These are phyloP conservation scores for Aspergillus sp. DNA, from an alignment of 2,329 filamentous ascomycete species.

Conservation along the genomic window DNA sequence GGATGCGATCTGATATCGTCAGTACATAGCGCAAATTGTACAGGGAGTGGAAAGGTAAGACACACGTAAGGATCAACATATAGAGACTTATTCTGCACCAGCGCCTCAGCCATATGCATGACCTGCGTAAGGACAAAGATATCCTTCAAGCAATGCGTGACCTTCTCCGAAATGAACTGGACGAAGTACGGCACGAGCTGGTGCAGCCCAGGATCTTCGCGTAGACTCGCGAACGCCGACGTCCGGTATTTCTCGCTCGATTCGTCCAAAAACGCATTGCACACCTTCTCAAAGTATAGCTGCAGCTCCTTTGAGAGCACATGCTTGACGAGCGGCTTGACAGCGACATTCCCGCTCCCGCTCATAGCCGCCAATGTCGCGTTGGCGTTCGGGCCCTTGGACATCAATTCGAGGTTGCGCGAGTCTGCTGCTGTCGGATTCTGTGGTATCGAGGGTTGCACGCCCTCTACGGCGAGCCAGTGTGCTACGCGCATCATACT, in stretches of 20 bases:
- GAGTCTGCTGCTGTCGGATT: slow-evolving; percentile 89
- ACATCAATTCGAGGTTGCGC: slow-evolving; percentile 79
- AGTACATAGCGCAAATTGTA: slow-evolving; percentile 22
- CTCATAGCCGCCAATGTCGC: slow-evolving; percentile 80
- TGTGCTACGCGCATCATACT: slow-evolving; percentile 64
- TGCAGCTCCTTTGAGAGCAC: slow-evolving; percentile 94
- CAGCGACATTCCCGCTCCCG: slow-evolving; percentile 79
- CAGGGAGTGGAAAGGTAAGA: slow-evolving; percentile 1
- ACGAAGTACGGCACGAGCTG: slow-evolving; percentile 96
- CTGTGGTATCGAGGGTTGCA: slow-evolving; percentile 94
- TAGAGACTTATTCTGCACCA: slow-evolving; percentile 81
- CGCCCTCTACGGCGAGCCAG: slow-evolving; percentile 96
- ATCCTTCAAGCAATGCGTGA: slow-evolving; percentile 91
- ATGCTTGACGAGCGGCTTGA: slow-evolving; percentile 93
- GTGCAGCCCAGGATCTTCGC: slow-evolving; percentile 88
- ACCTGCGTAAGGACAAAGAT: slow-evolving; percentile 87
- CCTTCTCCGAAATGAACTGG: slow-evolving; percentile 92
- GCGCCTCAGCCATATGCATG: slow-evolving; percentile 84
- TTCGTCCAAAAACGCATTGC: slow-evolving; percentile 84
- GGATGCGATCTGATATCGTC: slow-evolving; percentile 55
- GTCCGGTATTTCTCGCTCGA: slow-evolving; percentile 83
- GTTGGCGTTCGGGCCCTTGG: slow-evolving; percentile 88
- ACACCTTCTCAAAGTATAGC: slow-evolving; percentile 95
- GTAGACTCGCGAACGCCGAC: slow-evolving; percentile 82
- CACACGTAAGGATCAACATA: slow-evolving; percentile 71